Base-by-base conservation (phyloP, 2,329 filamentous ascomycete genomes). In the Ophiocordyceps unilateralis region DNA sequence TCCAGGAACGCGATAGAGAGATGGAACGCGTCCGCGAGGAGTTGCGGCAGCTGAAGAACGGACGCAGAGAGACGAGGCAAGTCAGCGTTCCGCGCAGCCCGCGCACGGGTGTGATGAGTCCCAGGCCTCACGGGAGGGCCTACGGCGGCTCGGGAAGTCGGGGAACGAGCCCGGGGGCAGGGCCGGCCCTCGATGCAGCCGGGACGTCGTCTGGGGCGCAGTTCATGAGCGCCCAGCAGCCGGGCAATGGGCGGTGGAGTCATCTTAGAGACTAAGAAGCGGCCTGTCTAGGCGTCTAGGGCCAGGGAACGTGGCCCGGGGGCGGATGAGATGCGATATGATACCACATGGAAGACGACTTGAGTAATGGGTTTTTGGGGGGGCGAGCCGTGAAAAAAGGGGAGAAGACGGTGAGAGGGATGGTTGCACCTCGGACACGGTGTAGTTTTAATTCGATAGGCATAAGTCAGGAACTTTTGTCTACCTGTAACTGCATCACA, bases 31-130 rank as follows among this genome's bases (percentile, higher is more conserved):
- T 62, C 21, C 64, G 59, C 44, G 68, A 74, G 15, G 72, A 77
- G 53, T 52, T 75, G 22, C 61, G 62, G 8, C 46, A 57, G 36
- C 53, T 68, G 36, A 69, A 65, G 50, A 71, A 63, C 46, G 65
- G 64, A 17, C 66, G 74, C 6, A 62, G 73, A 39, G 72, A 75
- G 55, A 77, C 74, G 4, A 60, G 74, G 30, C 67, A 70, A 51
- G 63, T 59, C 42, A 76, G 72, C 49, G 71, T 74, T 20, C 73
- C 73, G 41, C 68, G 70, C 20, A 76, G 72, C 51, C 74, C 74
- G n/a, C 64, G 70, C 7, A 60, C 69, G 48, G 62, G 65, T 26
- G 59, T 73, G 42, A 68, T 73, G 60, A 75, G 72, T 47, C 72
- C 72, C 2, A 60, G 58, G n/a, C 43, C 54, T 10, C 17, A 36